Percentiles rank a stretch among this genome's conserved stretches.
Conservation (phyloP, 2,329 filamentous ascomycete genomes). For the Penicillium griseofulvum region DNA sequence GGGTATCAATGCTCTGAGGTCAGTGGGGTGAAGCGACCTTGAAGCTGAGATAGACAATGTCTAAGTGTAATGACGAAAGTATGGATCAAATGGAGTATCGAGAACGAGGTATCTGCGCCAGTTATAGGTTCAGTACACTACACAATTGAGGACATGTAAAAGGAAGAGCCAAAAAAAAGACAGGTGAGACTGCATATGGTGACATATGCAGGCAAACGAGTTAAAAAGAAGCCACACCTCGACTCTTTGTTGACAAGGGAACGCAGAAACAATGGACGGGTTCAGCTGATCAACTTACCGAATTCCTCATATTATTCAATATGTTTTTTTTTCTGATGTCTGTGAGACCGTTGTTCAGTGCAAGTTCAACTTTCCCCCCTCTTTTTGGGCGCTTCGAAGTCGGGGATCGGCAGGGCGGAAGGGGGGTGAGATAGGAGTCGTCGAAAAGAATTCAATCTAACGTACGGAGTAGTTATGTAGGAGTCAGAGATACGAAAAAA, state of each 20-base stretch:
- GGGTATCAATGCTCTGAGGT: constrained; percentile 1
- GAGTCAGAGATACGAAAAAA: background rate
- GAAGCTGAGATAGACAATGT: background rate
- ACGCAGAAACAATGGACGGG: constrained; percentile 15
- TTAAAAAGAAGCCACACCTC: constrained; percentile 16
- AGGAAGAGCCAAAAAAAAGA: constrained; percentile 15
- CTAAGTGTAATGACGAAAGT: background rate
- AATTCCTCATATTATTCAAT: constrained; percentile 18
- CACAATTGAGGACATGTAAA: constrained; percentile 6
- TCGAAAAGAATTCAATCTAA: background rate
- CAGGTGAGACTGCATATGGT: constrained; percentile 19
- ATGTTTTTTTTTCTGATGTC: background rate
- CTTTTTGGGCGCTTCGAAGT: constrained; percentile 19
- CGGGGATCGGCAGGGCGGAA: constrained; percentile 19
- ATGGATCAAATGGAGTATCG: constrained; percentile 4
- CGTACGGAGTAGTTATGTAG: background rate
- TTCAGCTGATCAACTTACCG: constrained; percentile 17
- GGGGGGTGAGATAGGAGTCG: constrained; percentile 11
- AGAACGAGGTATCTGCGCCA: constrained; percentile 10
- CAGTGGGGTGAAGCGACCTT: background rate
- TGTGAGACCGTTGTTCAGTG: constrained; percentile 3
- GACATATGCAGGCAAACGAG: constrained; percentile 21
- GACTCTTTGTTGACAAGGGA: constrained; percentile 17
- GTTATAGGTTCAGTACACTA: constrained; percentile 12
- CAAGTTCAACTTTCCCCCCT: constrained; percentile 11